phyloP scores from a whole-genome alignment of 1,284 basidiomycete genomes.

The Tetrapyrgos nigripes region DNA sequence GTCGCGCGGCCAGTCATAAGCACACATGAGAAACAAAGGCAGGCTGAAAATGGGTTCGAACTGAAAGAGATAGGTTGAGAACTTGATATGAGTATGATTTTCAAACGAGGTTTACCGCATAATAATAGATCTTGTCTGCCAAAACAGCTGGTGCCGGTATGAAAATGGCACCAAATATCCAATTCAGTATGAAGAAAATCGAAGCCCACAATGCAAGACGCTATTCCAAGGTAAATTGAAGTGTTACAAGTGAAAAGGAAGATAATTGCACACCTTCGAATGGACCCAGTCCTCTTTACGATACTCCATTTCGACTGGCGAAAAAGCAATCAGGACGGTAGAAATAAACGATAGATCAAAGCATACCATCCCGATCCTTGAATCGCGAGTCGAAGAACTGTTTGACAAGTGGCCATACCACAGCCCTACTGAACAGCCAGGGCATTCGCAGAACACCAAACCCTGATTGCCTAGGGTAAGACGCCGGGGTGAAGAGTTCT shows the following conservation, averaged over 20 bases:
- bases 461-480: too few species aligned
- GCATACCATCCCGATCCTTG: conserved; percentile 2
- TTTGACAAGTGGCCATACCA: background rate
- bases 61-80: conserved; percentile 5
- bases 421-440: too few species aligned
- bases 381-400: conserved; percentile 9
- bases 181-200: conserved; percentile 64
- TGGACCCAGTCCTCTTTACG: conserved; percentile 32
- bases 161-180: conserved; percentile 55
- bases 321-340: conserved; percentile 57
- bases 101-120: conserved; percentile 43
- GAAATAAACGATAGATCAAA: conserved; percentile 23
- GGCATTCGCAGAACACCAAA: too few species aligned
- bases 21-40: conserved; percentile 47
- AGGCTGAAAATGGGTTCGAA: conserved; percentile 11
- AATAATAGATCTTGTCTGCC: conserved; percentile 59
- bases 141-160: conserved; percentile 51
- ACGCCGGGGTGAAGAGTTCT: too few species aligned
- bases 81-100: background rate
- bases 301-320: conserved; percentile 56
- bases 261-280: too few species aligned
- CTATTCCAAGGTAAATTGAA: too few species aligned
- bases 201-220: conserved; percentile 59
- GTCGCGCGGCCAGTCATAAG: conserved; percentile 61
- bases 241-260: too few species aligned